Evolutionary conservation across 805 yeast genomes (phyloP), one percentile per base, ranked within the genome.

Genomic region (Metschnikowia dekortorum): DNA sequence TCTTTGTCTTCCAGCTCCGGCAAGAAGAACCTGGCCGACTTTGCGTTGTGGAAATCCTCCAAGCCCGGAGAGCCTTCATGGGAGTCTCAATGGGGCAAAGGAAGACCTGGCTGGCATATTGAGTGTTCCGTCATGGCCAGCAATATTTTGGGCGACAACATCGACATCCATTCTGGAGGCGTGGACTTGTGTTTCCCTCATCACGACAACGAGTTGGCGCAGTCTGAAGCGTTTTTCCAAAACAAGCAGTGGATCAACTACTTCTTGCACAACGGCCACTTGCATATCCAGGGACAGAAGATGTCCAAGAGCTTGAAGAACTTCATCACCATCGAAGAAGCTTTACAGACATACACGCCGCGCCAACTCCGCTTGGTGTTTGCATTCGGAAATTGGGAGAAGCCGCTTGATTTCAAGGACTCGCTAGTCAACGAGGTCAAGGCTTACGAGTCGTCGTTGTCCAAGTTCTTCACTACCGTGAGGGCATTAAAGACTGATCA

Each of bases 21-120:
- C 26, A 92, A 94, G 70, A 79, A 76, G 59, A 84, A 83, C 49
- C 68, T 86, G 2, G 86, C 88, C 22, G 99, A 94, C 68, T 94
- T 94, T 70, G 99, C 99, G 0, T 76, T 94, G 34, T 94, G 99
- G 99, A 94, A 94, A 66, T 82, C 91, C 0, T 87, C 96, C 7
- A 94, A 94, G 66, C 92, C 96, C 7, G 99, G 99, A 60, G 99
- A 94, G 71, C 99, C 99, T 26, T 80, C 83, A 44, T 94, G 98
- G 98, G 80, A 77, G 6, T 89, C 97, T 2, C 91, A 92, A 29
- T 94, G 98, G 98, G 99, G 99, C 28, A 76, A 76, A 52, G 99
- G 99, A 47, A 85, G 99, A 67, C 99, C 99, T 11, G 99, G 99
- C 4, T 94, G 99, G 99, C 99, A 94, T 67, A 94, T 94, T 67